phyloP scores from a whole-genome alignment of 805 yeast genomes.

The Kodamaea neixiangensis region DNA sequence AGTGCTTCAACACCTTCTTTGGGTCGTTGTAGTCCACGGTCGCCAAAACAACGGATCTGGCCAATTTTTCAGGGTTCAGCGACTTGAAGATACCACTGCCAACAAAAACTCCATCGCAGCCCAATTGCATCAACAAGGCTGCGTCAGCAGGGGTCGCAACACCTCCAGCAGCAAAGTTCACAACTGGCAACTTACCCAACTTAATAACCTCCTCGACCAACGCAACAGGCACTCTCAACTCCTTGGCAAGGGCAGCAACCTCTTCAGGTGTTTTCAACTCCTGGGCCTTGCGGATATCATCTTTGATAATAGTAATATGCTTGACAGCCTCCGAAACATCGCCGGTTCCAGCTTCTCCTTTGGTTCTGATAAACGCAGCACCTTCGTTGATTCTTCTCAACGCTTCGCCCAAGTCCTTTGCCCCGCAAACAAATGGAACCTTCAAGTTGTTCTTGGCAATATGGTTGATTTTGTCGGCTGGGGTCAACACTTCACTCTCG shows the following conservation, averaged over 20 bases:
- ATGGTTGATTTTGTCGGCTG: constrained; percentile 72
- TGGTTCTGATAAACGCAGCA: constrained; percentile 84
- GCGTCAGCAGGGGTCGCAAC: constrained; percentile 89
- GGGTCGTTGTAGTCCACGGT: constrained; percentile 72
- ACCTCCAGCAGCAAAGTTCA: constrained; percentile 87
- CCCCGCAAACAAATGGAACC: constrained; percentile 84
- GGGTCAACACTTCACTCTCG: constrained; percentile 82
- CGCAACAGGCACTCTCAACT: constrained; percentile 60
- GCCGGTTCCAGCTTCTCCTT: constrained; percentile 91
- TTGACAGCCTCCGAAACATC: constrained; percentile 81
- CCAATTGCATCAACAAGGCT: constrained; percentile 77
- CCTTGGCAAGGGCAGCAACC: constrained; percentile 52
- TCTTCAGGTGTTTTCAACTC: constrained; percentile 43
- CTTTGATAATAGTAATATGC: constrained; percentile 64
- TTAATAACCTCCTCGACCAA: constrained; percentile 51
- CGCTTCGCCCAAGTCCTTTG: constrained; percentile 80
- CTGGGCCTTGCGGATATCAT: constrained; percentile 52
- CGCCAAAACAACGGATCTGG: constrained; percentile 77
- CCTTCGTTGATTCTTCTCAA: constrained; percentile 78
- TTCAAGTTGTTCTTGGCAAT: constrained; percentile 59
- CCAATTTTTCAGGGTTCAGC: constrained; percentile 68
- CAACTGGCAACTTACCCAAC: constrained; percentile 66
- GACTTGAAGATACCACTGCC: constrained; percentile 82
- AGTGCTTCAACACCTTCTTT: constrained; percentile 57
- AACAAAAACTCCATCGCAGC: constrained; percentile 78